A percentile compares a stretch with the other conserved stretches of the same genome.
phyloP scores from a whole-genome alignment of 805 yeast species.

The Maudiozyma barnettii region DNA sequence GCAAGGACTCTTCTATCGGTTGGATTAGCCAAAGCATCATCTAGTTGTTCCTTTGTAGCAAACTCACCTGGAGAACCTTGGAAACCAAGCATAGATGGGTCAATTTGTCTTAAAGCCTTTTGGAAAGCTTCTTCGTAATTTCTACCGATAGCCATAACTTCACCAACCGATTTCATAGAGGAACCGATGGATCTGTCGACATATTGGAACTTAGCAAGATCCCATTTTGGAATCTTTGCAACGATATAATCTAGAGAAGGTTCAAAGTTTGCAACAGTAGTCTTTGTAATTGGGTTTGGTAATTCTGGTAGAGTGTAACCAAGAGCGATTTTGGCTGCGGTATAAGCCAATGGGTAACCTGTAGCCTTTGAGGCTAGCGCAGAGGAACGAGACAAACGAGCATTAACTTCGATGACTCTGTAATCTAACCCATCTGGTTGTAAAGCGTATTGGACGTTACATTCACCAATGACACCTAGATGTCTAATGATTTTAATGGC shows the following conservation, averaged over 20 bases:
- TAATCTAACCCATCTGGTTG: conserved; percentile 94
- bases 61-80: conserved; percentile 67
- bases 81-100: conserved; percentile 83
- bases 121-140: conserved; percentile 96
- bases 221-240: conserved; percentile 98
- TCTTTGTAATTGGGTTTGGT: conserved; percentile 92
- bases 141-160: conserved; percentile 98
- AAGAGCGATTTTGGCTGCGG: conserved; percentile 94
- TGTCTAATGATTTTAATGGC: conserved; percentile 97
- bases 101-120: conserved; percentile 93
- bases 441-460: conserved; percentile 94
- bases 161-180: conserved; percentile 98
- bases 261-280: conserved; percentile 93
- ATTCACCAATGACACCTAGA: conserved; percentile 97
- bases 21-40: conserved; percentile 69
- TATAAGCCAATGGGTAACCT: conserved; percentile 96
- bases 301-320: conserved; percentile 92
- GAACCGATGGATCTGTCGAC: conserved; percentile 91
- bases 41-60: conserved; percentile 52
- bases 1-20: conserved; percentile 97
- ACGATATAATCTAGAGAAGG: conserved; percentile 96
- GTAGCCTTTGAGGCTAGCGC: conserved; percentile 98
- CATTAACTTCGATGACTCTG: conserved; percentile 95
- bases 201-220: conserved; percentile 86
- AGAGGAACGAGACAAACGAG: conserved; percentile 92